Conservation (phyloP, 305 asterid genomes). For the Coffea humblotiana region DNA sequence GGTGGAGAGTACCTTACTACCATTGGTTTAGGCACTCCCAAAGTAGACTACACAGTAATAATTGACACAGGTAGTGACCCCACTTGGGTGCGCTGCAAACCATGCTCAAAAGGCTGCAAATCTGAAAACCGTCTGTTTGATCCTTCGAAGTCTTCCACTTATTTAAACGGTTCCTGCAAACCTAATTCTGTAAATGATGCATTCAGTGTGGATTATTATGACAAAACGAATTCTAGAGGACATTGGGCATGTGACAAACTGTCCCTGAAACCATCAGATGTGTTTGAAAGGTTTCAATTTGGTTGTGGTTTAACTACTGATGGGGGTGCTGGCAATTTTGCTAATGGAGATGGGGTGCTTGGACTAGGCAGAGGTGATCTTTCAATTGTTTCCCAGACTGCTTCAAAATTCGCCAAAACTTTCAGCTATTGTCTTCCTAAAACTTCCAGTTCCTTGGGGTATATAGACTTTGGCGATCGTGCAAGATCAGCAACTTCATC, state of each 20-base stretch:
- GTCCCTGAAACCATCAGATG: not conserved
- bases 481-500: no score
- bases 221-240: not conserved
- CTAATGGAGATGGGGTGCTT: not conserved
- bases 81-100: conserved; percentile 23
- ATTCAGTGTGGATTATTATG: fast-evolving
- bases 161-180: not conserved
- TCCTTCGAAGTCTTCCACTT: conserved; percentile 13
- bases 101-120: conserved; percentile 16
- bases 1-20: not conserved
- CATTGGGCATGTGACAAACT: conserved; percentile 16
- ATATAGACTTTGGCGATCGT: not conserved
- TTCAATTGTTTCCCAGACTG: conserved; percentile 21
- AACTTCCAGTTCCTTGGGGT: not conserved
- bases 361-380: conserved; percentile 23
- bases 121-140: not conserved
- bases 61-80: conserved; percentile 23
- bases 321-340: not conserved
- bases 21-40: conserved; percentile 21
- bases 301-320: conserved; percentile 5
- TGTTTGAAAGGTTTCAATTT: conserved; percentile 6
- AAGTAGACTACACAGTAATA: not conserved
- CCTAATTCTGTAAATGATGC: not conserved
- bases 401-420: not conserved
- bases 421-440: conserved; percentile 18